These are phyloP conservation scores for Yamadazyma tumulicola DNA, from an alignment of 805 yeast species.

Conservation along the genomic window DNA sequence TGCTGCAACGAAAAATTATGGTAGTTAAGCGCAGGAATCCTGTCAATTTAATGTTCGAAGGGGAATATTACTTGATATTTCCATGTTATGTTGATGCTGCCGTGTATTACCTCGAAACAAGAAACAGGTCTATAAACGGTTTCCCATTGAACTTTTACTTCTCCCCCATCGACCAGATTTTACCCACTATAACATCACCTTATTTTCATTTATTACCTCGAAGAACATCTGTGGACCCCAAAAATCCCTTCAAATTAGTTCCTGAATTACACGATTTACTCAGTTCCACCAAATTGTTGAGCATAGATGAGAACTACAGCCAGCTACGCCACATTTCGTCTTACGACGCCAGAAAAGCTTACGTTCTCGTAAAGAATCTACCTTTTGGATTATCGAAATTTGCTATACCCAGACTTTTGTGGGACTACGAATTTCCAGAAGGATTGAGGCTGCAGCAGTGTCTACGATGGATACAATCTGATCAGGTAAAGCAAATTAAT, in stretches of 20 bases:
- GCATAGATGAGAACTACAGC: conserved; percentile 8
- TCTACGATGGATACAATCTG: conserved; percentile 19
- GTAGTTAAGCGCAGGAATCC: conserved; percentile 51
- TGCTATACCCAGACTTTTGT: conserved; percentile 37
- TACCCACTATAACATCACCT: conserved; percentile 30
- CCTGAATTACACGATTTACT: not conserved
- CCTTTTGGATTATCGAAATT: conserved; percentile 42
- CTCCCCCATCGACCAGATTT: conserved; percentile 19
- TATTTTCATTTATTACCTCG: conserved; percentile 5
- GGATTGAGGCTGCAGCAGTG: conserved; percentile 12
- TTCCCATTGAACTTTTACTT: conserved; percentile 44
- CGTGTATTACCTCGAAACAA: conserved; percentile 48
- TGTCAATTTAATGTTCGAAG: conserved; percentile 38
- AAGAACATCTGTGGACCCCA: conserved; percentile 4
- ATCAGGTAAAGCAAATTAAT: conserved; percentile 25
- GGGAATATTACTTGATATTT: conserved; percentile 55
- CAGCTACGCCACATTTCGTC: conserved; percentile 18
- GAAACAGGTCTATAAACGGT: conserved; percentile 50
- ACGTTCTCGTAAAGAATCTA: conserved; percentile 42
- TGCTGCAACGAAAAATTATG: conserved; percentile 25
- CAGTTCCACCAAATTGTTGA: conserved; percentile 1
- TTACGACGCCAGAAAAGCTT: conserved; percentile 17
- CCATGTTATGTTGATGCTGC: conserved; percentile 46
- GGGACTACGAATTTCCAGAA: conserved; percentile 47
- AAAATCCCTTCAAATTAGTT: conserved; percentile 1